phyloP scores from a whole-genome alignment of 2,329 filamentous ascomycete genomes.

The Myriosclerotinia curreyana region DNA sequence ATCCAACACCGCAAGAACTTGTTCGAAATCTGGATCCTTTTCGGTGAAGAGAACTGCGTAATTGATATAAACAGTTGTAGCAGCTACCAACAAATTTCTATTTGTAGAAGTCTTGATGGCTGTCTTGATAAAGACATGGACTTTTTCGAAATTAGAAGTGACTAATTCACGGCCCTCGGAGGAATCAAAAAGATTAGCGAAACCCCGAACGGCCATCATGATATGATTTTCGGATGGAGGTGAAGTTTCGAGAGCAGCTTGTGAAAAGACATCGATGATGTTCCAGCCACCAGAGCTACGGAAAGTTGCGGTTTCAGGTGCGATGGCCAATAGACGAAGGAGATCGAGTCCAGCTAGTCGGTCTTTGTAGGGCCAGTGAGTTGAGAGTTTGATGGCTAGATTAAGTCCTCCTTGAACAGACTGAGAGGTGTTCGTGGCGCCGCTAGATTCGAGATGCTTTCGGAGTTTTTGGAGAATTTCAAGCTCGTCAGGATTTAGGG shows the following conservation, averaged over 20 bases:
- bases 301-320: conserved; percentile 62
- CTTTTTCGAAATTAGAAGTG: conserved; percentile 54
- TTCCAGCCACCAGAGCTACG: conserved; percentile 52
- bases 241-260: conserved; percentile 54
- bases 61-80: conserved; percentile 82
- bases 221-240: conserved; percentile 71
- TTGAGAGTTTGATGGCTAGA: conserved; percentile 68
- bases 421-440: conserved; percentile 41
- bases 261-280: conserved; percentile 59
- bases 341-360: conserved; percentile 84
- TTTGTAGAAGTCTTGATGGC: conserved; percentile 66
- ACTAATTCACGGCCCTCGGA: conserved; percentile 65
- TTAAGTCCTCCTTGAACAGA: conserved; percentile 55
- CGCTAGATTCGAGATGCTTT: conserved; percentile 57
- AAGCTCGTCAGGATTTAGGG: conserved; percentile 71
- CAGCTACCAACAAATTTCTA: conserved; percentile 77
- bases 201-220: conserved; percentile 79
- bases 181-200: conserved; percentile 82
- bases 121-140: conserved; percentile 48
- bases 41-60: conserved; percentile 68
- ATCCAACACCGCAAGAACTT: conserved; percentile 50
- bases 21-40: conserved; percentile 40
- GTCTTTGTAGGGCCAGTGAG: conserved; percentile 75
- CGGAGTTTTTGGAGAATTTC: conserved; percentile 59
- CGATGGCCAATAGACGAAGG: conserved; percentile 74